Percentiles rank a stretch among this genome's conserved stretches.
Conservation (phyloP, 2,329 filamentous ascomycete genomes). For the Penicillium sp. region DNA sequence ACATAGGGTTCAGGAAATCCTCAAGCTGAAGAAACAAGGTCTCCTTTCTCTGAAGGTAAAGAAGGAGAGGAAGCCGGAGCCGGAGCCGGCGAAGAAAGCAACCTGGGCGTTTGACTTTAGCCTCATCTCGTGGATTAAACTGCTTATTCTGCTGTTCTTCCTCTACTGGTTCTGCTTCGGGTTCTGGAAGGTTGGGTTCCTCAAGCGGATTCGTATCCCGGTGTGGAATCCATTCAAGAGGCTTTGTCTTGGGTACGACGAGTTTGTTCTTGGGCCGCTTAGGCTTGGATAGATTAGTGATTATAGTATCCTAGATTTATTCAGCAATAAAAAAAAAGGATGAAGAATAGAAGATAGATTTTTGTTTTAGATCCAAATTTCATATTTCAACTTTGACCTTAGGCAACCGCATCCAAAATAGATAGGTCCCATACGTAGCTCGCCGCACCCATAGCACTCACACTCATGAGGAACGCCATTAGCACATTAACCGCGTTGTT, state of each 20-base stretch:
- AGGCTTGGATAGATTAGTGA: neutral
- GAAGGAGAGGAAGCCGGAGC: neutral
- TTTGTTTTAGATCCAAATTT: neutral
- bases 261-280: neutral
- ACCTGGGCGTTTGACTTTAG: neutral
- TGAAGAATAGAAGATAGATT: neutral
- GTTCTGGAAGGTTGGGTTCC: neutral
- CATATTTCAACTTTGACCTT: neutral
- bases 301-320: neutral
- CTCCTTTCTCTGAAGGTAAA: neutral
- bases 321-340: neutral
- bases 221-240: neutral
- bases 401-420: constrained; percentile 9
- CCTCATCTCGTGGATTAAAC: neutral
- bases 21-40: neutral
- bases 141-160: neutral
- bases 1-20: neutral
- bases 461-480: constrained; percentile 83
- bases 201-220: neutral
- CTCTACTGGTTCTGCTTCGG: neutral
- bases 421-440: constrained; percentile 40
- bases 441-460: constrained; percentile 71
- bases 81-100: neutral
- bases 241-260: neutral
- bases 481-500: constrained; percentile 96